These are phyloP conservation scores for Circinella umbellata DNA, from an alignment of 371 early-diverging fungal genomes.

Conservation along the genomic window DNA sequence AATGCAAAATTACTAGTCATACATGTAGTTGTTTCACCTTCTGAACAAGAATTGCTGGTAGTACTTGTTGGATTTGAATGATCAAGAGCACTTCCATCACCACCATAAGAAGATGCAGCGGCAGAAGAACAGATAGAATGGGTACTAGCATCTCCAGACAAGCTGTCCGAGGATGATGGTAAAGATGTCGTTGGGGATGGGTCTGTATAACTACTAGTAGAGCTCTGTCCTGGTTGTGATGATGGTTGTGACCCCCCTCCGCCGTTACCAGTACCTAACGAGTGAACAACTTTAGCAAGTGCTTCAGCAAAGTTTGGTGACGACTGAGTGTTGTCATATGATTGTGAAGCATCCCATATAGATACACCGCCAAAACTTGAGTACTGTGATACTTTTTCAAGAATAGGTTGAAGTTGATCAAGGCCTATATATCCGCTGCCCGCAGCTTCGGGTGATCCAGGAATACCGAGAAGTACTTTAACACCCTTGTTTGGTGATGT, in stretches of 20 bases:
- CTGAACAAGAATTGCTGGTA: not conserved
- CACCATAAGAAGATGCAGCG: constrained; percentile 11
- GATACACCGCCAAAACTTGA: constrained; percentile 70
- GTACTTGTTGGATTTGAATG: constrained; percentile 19
- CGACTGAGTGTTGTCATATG: constrained; percentile 35
- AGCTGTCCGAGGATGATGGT: no score
- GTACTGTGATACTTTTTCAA: constrained; percentile 42
- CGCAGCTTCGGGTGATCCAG: constrained; percentile 65
- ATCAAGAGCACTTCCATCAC: no score
- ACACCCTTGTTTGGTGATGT: constrained; percentile 63
- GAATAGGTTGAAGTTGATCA: constrained; percentile 36
- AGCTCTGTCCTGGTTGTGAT: no score
- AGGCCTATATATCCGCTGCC: constrained; percentile 62
- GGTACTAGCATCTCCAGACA: no score
- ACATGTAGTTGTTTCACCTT: constrained; percentile 2
- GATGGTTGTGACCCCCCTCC: no score
- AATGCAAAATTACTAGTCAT: constrained; percentile 6
- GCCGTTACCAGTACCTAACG: not conserved
- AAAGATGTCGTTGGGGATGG: no score
- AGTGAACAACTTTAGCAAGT: not conserved
- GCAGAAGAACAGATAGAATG: no score
- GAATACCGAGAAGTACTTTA: constrained; percentile 64
- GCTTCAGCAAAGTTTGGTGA: constrained; percentile 37
- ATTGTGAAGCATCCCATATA: constrained; percentile 67
- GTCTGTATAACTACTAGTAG: no score